A percentile compares a stretch with the other conserved stretches of the same genome.
Conservation (phyloP, 192 early-diverging fungal species). For the Anaeromyces robustus region DNA sequence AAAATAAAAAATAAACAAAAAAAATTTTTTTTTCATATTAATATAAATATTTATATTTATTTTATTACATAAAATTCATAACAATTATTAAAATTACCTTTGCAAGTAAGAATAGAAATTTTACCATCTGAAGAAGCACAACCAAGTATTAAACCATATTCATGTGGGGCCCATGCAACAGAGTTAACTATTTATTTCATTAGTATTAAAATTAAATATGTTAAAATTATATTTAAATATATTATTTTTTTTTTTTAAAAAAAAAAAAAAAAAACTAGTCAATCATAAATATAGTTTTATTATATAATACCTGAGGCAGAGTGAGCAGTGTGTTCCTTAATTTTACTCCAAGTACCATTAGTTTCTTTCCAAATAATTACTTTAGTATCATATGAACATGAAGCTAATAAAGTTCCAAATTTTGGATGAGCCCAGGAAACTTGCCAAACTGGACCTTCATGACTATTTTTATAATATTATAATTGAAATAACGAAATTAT, state of each 20-base stretch:
- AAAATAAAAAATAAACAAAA: no score
- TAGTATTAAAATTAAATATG: background rate
- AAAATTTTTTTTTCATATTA: no score
- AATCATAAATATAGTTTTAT: no score
- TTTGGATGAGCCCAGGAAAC: conserved; percentile 98
- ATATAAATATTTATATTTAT: no score
- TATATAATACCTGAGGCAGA: conserved; percentile 64
- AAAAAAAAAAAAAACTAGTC: no score
- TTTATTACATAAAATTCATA: no score
- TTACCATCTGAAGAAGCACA: conserved; percentile 92
- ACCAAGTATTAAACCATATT: conserved; percentile 78
- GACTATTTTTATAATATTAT: conserved; percentile 42
- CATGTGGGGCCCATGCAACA: conserved; percentile 92
- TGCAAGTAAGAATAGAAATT: conserved; percentile 81
- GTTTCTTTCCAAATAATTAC: conserved; percentile 94
- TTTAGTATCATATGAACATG: conserved; percentile 88
- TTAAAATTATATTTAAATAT: background rate
- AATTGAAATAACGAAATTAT: no score
- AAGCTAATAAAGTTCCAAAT: conserved; percentile 88
- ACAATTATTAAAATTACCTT: conserved; percentile 32
- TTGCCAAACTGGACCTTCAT: conserved; percentile 98
- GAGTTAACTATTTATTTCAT: conserved; percentile 62
- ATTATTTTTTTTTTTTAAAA: no score
- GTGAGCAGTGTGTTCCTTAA: conserved; percentile 76
- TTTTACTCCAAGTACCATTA: conserved; percentile 56